These are phyloP conservation scores for Leccinum barrowsii DNA, from an alignment of 768 basidiomycete species.

Conservation along the genomic window DNA sequence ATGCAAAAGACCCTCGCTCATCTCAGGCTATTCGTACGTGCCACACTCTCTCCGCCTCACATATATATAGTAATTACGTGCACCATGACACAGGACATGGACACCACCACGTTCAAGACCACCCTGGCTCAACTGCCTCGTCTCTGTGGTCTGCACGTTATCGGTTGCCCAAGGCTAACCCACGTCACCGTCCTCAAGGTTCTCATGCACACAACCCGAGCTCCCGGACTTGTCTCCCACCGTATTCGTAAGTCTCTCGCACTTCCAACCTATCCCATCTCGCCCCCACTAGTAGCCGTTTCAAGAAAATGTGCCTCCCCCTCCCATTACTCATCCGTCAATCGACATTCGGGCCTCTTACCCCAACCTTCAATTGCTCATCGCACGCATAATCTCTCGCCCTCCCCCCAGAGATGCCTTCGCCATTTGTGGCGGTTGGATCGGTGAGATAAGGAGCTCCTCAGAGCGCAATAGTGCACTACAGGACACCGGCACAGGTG, in stretches of 20 bases:
- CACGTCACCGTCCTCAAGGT: conserved; percentile 48
- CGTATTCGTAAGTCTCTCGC: conserved; percentile 44
- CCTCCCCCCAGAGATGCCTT: conserved; percentile 30
- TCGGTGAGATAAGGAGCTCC: conserved; percentile 32
- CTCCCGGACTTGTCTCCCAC: conserved; percentile 63
- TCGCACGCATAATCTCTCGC: conserved; percentile 21
- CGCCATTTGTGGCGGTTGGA: conserved; percentile 28
- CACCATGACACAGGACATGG: conserved; percentile 50
- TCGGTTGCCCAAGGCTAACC: conserved; percentile 56
- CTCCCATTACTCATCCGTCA: conserved; percentile 47
- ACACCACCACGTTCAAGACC: conserved; percentile 46
- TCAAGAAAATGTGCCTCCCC: conserved; percentile 13
- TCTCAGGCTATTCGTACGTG: conserved; percentile 59
- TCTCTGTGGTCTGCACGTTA: conserved; percentile 56
- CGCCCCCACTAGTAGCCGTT: conserved; percentile 8
- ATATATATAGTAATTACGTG: neutral
- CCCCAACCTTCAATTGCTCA: conserved; percentile 16
- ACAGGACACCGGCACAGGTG: neutral
- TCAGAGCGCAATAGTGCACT: conserved; percentile 10
- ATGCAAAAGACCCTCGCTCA: conserved; percentile 45
- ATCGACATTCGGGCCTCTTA: conserved; percentile 44
- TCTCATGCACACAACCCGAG: conserved; percentile 41
- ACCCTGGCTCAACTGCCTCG: conserved; percentile 48
- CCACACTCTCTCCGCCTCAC: neutral
- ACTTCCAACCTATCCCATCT: neutral